A percentile compares a stretch with the other conserved stretches of the same genome.
Conservation (phyloP, 805 yeast species). For the Pichia rugopelliculosa region DNA sequence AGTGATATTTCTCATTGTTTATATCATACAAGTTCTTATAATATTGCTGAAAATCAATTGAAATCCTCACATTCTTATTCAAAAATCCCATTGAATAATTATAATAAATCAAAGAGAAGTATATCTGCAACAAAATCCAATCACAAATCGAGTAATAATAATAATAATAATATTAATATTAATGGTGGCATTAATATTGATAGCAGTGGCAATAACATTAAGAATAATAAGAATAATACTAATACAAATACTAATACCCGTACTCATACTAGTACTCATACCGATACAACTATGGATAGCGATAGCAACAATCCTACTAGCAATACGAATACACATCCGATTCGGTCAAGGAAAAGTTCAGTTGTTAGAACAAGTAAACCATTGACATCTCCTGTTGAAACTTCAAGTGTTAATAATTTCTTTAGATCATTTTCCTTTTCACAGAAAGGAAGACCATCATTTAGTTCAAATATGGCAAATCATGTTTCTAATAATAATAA, state of each 20-base stretch:
- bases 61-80: not conserved
- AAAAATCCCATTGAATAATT: not conserved
- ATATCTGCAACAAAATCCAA: slow-evolving; percentile 1
- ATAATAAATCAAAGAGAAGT: slow-evolving; percentile 1
- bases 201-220: not conserved
- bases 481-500: not conserved
- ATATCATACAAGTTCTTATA: not conserved
- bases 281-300: not conserved
- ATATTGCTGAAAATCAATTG: not conserved
- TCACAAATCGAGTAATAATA: not conserved
- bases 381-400: slow-evolving; percentile 36
- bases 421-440: slow-evolving; percentile 31
- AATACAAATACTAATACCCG: no score
- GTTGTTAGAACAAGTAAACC: slow-evolving; percentile 40
- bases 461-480: slow-evolving; percentile 9
- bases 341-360: slow-evolving; percentile 11
- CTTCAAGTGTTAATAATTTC: slow-evolving; percentile 29
- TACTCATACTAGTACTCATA: not conserved
- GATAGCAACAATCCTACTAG: not conserved
- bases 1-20: slow-evolving; percentile 10
- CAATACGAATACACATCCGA: not conserved
- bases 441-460: slow-evolving; percentile 18
- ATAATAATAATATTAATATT: not conserved
- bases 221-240: not conserved
- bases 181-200: not conserved